phyloP scores from a whole-genome alignment of 192 early-diverging fungal genomes.

The Gamsiella multidivaricata region DNA sequence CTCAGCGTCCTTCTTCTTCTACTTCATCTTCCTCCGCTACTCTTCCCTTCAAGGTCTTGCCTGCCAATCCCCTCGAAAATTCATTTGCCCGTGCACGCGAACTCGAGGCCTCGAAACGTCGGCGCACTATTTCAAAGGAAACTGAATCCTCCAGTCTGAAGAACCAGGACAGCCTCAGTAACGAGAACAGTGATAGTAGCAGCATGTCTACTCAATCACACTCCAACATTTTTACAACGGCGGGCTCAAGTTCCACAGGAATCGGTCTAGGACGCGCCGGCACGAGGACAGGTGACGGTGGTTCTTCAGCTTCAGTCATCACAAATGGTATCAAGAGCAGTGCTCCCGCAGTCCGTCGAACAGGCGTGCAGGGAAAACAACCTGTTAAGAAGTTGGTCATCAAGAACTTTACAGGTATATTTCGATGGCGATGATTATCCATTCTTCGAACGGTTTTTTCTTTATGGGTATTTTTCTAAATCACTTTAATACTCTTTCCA shows the following conservation, averaged over 20 bases:
- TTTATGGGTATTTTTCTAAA: neutral
- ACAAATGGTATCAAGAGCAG: conserved; percentile 23
- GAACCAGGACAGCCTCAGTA: neutral
- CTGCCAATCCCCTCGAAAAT: conserved; percentile 39
- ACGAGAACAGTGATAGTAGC: conserved; percentile 10
- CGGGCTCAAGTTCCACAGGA: conserved; percentile 20
- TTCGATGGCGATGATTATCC: neutral
- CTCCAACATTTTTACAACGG: conserved; percentile 14
- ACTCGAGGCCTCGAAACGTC: conserved; percentile 36
- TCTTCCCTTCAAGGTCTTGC: conserved; percentile 33
- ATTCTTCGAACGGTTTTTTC: neutral
- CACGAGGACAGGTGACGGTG: conserved; percentile 8
- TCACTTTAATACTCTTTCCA: neutral
- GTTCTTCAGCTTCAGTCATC: neutral
- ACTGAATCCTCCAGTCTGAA: neutral
- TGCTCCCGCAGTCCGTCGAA: conserved; percentile 21
- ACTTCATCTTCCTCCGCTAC: conserved; percentile 23
- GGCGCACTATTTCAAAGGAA: conserved; percentile 17
- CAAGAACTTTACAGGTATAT: conserved; percentile 69
- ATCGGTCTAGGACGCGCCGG: conserved; percentile 35
- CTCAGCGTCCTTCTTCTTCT: conserved; percentile 8
- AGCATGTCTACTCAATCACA: conserved; percentile 39
- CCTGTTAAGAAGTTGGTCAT: conserved; percentile 71
- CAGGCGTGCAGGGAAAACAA: conserved; percentile 51
- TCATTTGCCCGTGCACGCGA: conserved; percentile 49